Base-by-base conservation (phyloP, 1,284 basidiomycete species). In the Sanghuangporus weigelae region DNA sequence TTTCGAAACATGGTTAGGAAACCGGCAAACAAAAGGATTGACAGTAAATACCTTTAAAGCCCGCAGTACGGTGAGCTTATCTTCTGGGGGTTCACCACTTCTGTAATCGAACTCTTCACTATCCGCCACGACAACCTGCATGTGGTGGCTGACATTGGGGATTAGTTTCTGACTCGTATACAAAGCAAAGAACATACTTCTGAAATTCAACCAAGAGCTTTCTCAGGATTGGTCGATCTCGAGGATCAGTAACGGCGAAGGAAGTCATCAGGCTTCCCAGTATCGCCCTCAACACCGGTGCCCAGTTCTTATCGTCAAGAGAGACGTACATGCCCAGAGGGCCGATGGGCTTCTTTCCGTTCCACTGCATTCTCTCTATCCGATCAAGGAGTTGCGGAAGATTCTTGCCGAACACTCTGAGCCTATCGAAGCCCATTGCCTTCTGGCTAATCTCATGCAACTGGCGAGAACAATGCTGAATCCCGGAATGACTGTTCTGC, bases 311-410 rank as follows among this genome's bases (percentile, higher is more conserved):
- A 64, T 97, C 92, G 67, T 79, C 84, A 56, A 95, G 84, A 69
- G 89, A 89, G 68, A 99, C 88, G 71, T 85, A 83, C 51, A 81
- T 67, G 0, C 95, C 95, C n/a, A 98, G 78, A 0, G 95, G 95
- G 0, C 97, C 97, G 35, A 98, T 74, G 0, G 96, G 96, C 16
- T 72, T 75, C 42, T 87, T 80, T 8, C 89, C 89, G 35, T 78
- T 71, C 93, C 93, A 95, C 5, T 68, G 73, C 67, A 77, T 76
- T 8, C 68, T 69, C n/a, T 77, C 69, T 57, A 97, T 90, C 46
- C 73, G 77, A 5, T 79, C 77, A 21, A 89, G 66, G n/a, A 94
- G 80, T 0, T 71, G 71, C 56, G 88, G 78, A 69, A 92, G 85
- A 65, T 90, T 79, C 23, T 70, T 75, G 1, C 90, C 91, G 67